Base-by-base conservation (phyloP, 1,284 basidiomycete species). In the Naganishia cerealis region DNA sequence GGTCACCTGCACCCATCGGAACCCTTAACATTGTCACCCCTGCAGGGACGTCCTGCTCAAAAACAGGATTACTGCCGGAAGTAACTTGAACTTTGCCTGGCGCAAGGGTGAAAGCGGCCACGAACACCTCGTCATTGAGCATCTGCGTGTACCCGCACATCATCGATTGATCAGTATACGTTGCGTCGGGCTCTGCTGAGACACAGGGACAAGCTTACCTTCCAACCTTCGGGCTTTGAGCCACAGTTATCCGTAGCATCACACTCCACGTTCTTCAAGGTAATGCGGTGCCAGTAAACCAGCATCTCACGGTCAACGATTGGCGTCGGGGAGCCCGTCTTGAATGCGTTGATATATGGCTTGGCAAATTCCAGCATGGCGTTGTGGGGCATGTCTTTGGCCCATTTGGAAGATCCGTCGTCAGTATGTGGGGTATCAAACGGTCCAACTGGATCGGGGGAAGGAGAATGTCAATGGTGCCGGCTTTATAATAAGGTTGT, bases 261-360 rank as follows among this genome's bases (percentile, higher is more conserved):
- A 69, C 80, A 81, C 0, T 74, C 78, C 18, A 58, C 67, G 29
- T 48, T 42, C 73, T 80, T 81, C 52, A 78, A 70, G 55, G 76
- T 75, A n/a, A 79, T 78, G 59, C 80, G 75, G 70, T 81, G 75
- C 77, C 78, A 81, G 71, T 78, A 80, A 24, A 79, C 73, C 39
- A 79, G 63, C 67, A 73, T 73, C 43, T 81, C 80, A 26, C 73
- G 66, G 3, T 75, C 72, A 57, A 80, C 74, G 21, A 76, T 68
- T 0, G 78, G 76, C 13, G 59, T 66, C 3, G 67, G 58, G 0
- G 61, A 33, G 16, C 79, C 78, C 1, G 70, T 63, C 72, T 79
- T 79, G 75, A 78, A 81, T 6, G 80, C 80, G 36, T 71, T 71
- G 67, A 81, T 81, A 74, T 78, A 81, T 2, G 80, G 79, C 46